phyloP scores from a whole-genome alignment of 805 yeast species.

The Starmerella bombi region DNA sequence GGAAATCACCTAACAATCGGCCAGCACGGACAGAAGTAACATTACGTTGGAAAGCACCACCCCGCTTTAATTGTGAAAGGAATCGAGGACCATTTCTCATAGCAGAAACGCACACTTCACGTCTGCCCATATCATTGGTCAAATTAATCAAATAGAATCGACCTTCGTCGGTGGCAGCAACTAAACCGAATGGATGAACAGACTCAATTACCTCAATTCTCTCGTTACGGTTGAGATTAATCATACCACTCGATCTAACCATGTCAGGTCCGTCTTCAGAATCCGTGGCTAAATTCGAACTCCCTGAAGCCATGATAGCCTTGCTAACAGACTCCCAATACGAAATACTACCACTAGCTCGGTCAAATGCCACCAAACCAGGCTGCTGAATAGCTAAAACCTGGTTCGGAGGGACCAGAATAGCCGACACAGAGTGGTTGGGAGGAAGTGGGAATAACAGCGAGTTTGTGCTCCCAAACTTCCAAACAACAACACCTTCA shows the following conservation, averaged over 20 bases:
- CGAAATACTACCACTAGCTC: slow-evolving; percentile 43
- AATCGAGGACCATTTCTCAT: slow-evolving; percentile 18
- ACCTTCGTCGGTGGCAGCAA: slow-evolving; percentile 56
- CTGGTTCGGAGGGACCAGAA: slow-evolving; percentile 42
- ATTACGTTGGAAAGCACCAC: slow-evolving; percentile 25
- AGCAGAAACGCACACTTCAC: slow-evolving; percentile 25
- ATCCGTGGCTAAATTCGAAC: no score
- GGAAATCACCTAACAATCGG: slow-evolving; percentile 31
- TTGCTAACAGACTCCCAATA: slow-evolving; percentile 66
- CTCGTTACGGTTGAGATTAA: slow-evolving; percentile 42
- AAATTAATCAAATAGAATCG: slow-evolving; percentile 49
- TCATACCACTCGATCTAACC: slow-evolving; percentile 14
- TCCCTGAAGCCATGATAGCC: slow-evolving; percentile 58
- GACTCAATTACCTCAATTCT: slow-evolving; percentile 41
- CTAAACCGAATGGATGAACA: slow-evolving; percentile 62
- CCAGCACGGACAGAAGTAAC: slow-evolving; percentile 50
- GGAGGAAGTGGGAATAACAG: slow-evolving; percentile 8
- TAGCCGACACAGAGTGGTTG: slow-evolving; percentile 33
- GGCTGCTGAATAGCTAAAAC: slow-evolving; percentile 37
- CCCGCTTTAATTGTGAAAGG: slow-evolving; percentile 5
- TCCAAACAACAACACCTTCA: slow-evolving; percentile 11
- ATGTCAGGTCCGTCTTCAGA: background rate
- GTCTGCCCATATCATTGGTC: slow-evolving; percentile 56
- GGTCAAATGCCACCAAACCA: slow-evolving; percentile 56
- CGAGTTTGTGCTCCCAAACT: slow-evolving; percentile 1